Evolutionary conservation across 2,329 filamentous ascomycete species (phyloP), one percentile per base, ranked within the genome.

Genomic region (Apiospora phragmitis): DNA sequence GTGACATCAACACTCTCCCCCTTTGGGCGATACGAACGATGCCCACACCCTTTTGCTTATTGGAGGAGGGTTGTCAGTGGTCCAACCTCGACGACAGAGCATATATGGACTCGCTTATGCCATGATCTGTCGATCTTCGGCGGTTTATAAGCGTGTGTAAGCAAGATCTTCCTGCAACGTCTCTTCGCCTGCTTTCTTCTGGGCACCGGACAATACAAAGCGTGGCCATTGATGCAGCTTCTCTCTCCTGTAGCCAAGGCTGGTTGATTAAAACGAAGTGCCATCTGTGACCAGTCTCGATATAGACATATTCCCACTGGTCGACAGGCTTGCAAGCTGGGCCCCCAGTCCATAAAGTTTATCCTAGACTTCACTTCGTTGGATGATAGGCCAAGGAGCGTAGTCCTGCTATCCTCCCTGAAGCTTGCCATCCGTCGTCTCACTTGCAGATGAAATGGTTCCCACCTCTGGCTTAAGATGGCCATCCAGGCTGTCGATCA

Each of bases 101-200:
- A n/a, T 42, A 29, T 65, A 65, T 65, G 62, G 62, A 21, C 62
- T 65, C 62, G 62, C 62, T 65, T 65, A 14, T 26, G 38, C 24
- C 26, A 14, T 47, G 45, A 68, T 68, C 67, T 68, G 67, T 32
- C 67, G 67, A 68, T 68, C 67, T 55, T 68, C 32, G 67, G 45
- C 32, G 32, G 32, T 68, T 68, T 47, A 41, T 68, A 68, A 68
- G 67, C 67, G 45, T 68, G 67, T 68, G 67, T 68, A 47, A 68
- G 67, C 67, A 68, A 47, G 67, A 55, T 68, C 67, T 68, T 26
- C 45, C 35, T 47, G 51, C 51, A n/a, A 35, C 51, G 18, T 26
- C 24, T 29, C 38, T 45, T 66, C 3, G 35, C 35, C 9, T 43
- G 62, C 62, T 65, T 66, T 1, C 65, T 21, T 26, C 38, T 66